These are phyloP conservation scores for Closterium sp. DNA, from an alignment of 139 green algal genomes.

Conservation along the genomic window DNA sequence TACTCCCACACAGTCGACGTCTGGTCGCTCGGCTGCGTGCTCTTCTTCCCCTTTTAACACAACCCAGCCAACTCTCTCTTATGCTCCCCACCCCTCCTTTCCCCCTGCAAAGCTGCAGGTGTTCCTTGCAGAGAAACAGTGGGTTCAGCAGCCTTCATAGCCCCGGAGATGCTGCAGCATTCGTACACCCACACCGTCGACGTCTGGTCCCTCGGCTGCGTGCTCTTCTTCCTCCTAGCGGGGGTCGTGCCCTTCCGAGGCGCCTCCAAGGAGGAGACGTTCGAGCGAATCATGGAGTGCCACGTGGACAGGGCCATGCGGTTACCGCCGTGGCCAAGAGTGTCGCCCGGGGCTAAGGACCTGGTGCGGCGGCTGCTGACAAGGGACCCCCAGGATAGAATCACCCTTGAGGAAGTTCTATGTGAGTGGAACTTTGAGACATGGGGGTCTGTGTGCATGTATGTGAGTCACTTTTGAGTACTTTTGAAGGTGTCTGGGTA, in stretches of 20 bases:
- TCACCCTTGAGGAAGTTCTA: neutral
- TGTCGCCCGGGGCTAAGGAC: neutral
- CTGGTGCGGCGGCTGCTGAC: neutral
- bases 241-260: neutral
- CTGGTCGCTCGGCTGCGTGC: neutral
- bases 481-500: no score
- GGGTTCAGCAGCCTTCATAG: neutral
- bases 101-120: no score
- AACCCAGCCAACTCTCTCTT: no score
- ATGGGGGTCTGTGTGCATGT: no score
- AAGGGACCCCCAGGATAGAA: neutral
- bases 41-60: neutral
- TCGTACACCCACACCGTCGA: neutral
- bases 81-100: no score
- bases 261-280: neutral
- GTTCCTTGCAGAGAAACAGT: neutral
- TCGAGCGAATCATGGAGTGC: neutral
- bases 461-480: no score
- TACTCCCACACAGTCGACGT: neutral
- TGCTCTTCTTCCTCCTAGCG: neutral
- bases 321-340: neutral
- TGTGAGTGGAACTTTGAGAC: neutral
- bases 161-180: neutral
- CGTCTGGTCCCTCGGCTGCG: neutral
- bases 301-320: neutral